phyloP scores from a whole-genome alignment of 257 asterid genomes.

The Nicotiana knightiana region DNA sequence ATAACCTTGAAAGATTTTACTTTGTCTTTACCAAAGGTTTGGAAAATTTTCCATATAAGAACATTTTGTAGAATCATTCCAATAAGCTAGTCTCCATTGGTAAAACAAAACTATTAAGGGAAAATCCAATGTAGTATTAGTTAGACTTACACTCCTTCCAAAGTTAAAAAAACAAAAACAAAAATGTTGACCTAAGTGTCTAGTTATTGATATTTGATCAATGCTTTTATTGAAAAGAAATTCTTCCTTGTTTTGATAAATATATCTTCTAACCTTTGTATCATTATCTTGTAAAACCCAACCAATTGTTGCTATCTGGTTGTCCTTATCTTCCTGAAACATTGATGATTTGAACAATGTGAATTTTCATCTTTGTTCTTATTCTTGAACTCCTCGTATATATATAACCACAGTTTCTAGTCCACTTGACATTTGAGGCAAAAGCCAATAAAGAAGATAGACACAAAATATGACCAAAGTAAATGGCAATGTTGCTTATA shows the following conservation, averaged over 20 bases:
- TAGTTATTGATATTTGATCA: not conserved
- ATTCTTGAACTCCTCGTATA: not conserved
- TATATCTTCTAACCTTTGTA: not conserved
- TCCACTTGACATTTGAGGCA: not conserved
- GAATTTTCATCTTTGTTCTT: not conserved
- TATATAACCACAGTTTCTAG: not conserved
- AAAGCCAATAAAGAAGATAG: not conserved
- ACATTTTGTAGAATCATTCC: not conserved
- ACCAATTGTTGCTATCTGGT: not conserved
- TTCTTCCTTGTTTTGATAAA: not conserved
- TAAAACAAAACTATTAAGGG: not conserved
- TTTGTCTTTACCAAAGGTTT: too few relatives aligned
- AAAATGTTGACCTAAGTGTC: not conserved
- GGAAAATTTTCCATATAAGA: not conserved
- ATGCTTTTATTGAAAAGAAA: not conserved
- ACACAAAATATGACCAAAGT: constrained; percentile 26
- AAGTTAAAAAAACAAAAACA: not conserved
- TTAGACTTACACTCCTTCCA: not conserved
- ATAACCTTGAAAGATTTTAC: too few relatives aligned
- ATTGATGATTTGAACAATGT: not conserved
- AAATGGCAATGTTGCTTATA: constrained; percentile 7
- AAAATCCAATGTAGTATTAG: too few relatives aligned
- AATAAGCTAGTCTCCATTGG: not conserved
- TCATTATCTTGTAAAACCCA: not conserved
- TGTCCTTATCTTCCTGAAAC: not conserved